Percentiles rank a stretch among this genome's conserved stretches.
Conservation (phyloP, 331 rosid genomes). For the Phaseolus coccineus region DNA sequence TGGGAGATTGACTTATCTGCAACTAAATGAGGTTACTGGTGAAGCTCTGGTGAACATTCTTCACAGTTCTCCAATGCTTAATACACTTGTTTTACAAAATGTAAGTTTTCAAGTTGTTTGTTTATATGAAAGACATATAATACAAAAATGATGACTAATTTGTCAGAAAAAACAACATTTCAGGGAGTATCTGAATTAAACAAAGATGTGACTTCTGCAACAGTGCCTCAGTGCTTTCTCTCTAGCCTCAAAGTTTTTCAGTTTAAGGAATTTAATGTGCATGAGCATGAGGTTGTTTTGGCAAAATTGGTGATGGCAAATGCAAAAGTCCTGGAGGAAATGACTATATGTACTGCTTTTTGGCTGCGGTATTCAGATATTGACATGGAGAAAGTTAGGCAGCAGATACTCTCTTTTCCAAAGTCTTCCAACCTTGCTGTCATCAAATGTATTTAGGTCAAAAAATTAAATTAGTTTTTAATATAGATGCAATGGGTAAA, state of each 20-base stretch:
- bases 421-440: slow-evolving; percentile 32
- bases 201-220: slow-evolving; percentile 36
- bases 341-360: slow-evolving; percentile 41
- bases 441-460: not conserved
- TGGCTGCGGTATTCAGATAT: slow-evolving; percentile 50
- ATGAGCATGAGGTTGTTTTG: slow-evolving; percentile 43
- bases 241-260: slow-evolving; percentile 44
- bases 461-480: too few species aligned
- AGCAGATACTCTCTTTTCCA: slow-evolving; percentile 46
- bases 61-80: slow-evolving; percentile 49
- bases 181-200: slow-evolving; percentile 51
- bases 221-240: slow-evolving; percentile 49
- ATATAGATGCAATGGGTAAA: too few species aligned
- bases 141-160: not conserved
- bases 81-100: slow-evolving; percentile 39
- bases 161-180: not conserved
- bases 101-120: slow-evolving; percentile 38
- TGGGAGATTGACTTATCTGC: slow-evolving; percentile 46
- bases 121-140: not conserved
- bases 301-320: slow-evolving; percentile 42
- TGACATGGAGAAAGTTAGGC: slow-evolving; percentile 43
- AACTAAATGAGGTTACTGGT: slow-evolving; percentile 52
- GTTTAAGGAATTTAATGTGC: slow-evolving; percentile 46
- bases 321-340: slow-evolving; percentile 45
- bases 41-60: slow-evolving; percentile 47